Base-by-base conservation (phyloP, 495 filamentous ascomycete species). In the Tuber umbilicatum region DNA sequence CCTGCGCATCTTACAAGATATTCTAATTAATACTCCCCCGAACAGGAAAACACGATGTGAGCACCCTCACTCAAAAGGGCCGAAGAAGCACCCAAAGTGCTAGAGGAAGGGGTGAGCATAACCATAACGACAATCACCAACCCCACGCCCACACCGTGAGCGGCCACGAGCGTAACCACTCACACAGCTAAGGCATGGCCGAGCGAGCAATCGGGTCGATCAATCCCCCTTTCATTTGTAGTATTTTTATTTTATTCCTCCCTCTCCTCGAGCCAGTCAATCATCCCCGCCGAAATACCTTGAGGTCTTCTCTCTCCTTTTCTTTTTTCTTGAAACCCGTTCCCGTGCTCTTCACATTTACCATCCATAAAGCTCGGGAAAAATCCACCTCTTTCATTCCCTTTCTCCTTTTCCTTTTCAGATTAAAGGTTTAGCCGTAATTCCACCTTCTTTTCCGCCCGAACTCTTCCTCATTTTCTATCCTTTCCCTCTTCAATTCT, bases 31-130 rank as follows among this genome's bases (percentile, higher is more conserved):
- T 76, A 39, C 69, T 79, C 73, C 73, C 40, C 35, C 71, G 6
- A 23, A 47, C 70, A 94, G 91, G 93, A 77, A 94, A 92, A 86
- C 90, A 92, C 80, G 90, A 92, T 82, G 90, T 91, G 68, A 86
- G 87, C 70, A 87, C 86, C 67, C 80, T 91, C 78, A 81, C 84
- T 38, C 73, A 70, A 31, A 78, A 75, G 55, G 80, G 80, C 23
- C 74, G 80, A 71, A 76, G 74, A 70, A 69, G 68, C 43, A 73
- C 73, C 1, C 76, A 75, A 70, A 80, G 79, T 35, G 68, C 45
- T 50, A 72, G 75, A n/a, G 75, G 72, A 55, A 74, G 72, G 64
- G 72, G 68, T 74, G 37, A 72, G 23, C 71, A 79, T 35, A 72
- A 75, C 12, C 77, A 78, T 4, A 64, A 31, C 27, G 12, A 64